phyloP scores from a whole-genome alignment of 2,329 filamentous ascomycete species.

The Chrysosporium queenslandicum region DNA sequence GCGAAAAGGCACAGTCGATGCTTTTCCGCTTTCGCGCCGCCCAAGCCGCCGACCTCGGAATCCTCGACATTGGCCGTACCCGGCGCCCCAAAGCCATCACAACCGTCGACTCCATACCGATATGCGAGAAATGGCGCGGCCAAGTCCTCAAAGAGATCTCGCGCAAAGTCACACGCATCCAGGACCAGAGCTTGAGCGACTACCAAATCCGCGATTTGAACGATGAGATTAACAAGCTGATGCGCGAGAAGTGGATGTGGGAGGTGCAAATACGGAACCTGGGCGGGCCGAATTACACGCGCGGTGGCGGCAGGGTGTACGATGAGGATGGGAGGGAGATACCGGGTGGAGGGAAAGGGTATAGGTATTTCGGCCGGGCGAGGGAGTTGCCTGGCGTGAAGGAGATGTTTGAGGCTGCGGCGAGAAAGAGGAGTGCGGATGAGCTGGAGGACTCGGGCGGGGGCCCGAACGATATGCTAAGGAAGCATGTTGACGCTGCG shows the following conservation, averaged over 20 bases:
- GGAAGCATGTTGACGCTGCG: slow-evolving; percentile 71
- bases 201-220: slow-evolving; percentile 97
- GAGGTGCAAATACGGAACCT: slow-evolving; percentile 91
- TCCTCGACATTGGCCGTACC: slow-evolving; percentile 83
- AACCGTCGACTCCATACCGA: slow-evolving; percentile 68
- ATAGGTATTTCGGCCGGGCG: slow-evolving; percentile 87
- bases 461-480: slow-evolving; percentile 32
- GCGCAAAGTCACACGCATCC: slow-evolving; percentile 92
- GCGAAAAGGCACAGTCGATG: slow-evolving; percentile 98
- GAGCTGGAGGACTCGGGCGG: slow-evolving; percentile 56
- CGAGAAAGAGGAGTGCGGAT: slow-evolving; percentile 53
- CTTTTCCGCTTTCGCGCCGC: slow-evolving; percentile 98
- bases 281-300: slow-evolving; percentile 96
- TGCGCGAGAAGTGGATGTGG: slow-evolving; percentile 99
- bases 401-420: slow-evolving; percentile 80
- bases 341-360: slow-evolving; percentile 67
- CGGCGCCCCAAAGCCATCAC: slow-evolving; percentile 88
- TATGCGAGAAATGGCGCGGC: slow-evolving; percentile 95
- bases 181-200: slow-evolving; percentile 82
- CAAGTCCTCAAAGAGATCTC: slow-evolving; percentile 96
- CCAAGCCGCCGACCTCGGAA: slow-evolving; percentile 89
- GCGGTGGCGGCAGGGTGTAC: slow-evolving; percentile 58
- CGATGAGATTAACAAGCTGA: slow-evolving; percentile 98
- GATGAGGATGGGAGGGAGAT: slow-evolving; percentile 66
- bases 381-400: slow-evolving; percentile 88